Evolutionary conservation across 1,284 basidiomycete species (phyloP), one percentile per base, ranked within the genome.

Genomic region (Leccinum fallax): DNA sequence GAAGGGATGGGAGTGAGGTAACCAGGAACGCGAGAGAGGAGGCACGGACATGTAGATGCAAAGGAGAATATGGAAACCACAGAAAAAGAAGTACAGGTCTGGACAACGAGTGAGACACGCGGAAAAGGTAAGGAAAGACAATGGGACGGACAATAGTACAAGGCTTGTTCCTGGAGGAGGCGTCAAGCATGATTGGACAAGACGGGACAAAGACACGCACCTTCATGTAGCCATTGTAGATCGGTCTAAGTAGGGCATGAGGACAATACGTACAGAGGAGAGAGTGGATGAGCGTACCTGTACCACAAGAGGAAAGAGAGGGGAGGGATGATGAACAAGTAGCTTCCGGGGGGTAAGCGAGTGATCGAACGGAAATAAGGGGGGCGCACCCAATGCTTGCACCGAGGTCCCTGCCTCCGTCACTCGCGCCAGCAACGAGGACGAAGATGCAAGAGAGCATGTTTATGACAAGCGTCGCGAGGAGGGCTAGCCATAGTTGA

Each of bases 181-280:
- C 16, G 53, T 67, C 61, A 43, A 13, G 57, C 60, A 59, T 15
- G 57, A 10, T 51, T 40, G 63, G 40, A 67, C 56, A 55, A 63
- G 43, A 40, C 19, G 43, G 11, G 55, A 40, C n/a, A 15, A 56
- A 32, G 36, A 58, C 65, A 76, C 80, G 75, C 73, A 90, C 94
- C 84, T 97, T 97, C 89, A 95, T 94, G 80, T 95, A 95, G 55
- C 93, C 96, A 70, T 97, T 96, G 82, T 98, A 98, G 72, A 97
- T 91, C 2, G 97, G 96, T 70, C 94, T 92, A 11, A n/a, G 61
- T 58, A 66, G 40, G 63, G 63, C 43, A 61, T 58, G 60, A 65
- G 63, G 34, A 21, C 54, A 59, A 57, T 60, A 57, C 13, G 60
- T 60, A 56, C 16, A 59, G 59, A 28, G 11, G 57, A 11, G 38